phyloP scores from a whole-genome alignment of 129 eudicot species.

The Arctium lappa region DNA sequence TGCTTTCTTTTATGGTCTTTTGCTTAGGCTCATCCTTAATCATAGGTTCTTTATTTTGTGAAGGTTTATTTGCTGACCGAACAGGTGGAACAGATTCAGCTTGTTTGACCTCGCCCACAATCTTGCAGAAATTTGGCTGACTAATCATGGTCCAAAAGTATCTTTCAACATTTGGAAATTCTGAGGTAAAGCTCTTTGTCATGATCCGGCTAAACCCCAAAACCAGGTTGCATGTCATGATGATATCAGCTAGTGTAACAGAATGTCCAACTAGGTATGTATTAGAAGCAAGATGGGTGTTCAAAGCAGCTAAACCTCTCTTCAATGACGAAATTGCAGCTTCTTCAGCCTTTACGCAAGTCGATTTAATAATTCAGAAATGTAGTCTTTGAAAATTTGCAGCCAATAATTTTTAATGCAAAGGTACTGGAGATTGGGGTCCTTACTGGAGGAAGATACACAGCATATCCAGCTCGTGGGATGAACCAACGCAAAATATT shows the following conservation, averaged over 20 bases:
- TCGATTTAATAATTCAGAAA: too few species aligned
- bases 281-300: conserved; percentile 51
- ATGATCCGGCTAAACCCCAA: conserved; percentile 38
- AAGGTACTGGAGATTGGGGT: too few species aligned
- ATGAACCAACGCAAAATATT: conserved; percentile 31
- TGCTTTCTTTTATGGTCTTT: background rate
- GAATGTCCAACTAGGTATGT: conserved; percentile 57
- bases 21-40: conserved; percentile 51
- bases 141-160: conserved; percentile 92
- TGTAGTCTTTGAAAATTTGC: too few species aligned
- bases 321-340: conserved; percentile 52
- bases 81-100: conserved; percentile 53
- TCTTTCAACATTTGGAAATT: conserved; percentile 93
- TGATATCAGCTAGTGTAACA: conserved; percentile 62
- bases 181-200: conserved; percentile 74
- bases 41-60: conserved; percentile 49
- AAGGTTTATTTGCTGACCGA: conserved; percentile 55
- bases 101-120: conserved; percentile 64
- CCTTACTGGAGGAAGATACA: background rate
- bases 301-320: conserved; percentile 71
- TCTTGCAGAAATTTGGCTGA: conserved; percentile 70
- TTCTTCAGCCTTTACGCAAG: conserved; percentile 69
- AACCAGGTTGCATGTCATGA: conserved; percentile 53
- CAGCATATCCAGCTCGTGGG: conserved; percentile 41
- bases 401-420: too few species aligned